Base-by-base conservation (phyloP, 139 green algal species). In the Tetratostichococcus sp. region DNA sequence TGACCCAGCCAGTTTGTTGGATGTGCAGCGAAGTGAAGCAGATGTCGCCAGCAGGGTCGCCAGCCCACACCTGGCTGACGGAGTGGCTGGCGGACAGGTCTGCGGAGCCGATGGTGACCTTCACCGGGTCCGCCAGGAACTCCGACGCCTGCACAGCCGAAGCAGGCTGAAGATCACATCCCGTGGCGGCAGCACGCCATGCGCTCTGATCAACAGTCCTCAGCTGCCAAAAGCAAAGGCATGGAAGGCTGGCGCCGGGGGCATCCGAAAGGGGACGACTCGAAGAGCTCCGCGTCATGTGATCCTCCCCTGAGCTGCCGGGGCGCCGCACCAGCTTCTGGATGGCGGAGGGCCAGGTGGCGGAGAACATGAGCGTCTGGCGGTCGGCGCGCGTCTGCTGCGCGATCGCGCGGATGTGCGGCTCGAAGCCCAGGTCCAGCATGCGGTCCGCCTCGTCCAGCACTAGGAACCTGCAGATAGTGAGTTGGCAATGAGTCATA, bases 321-420 rank as follows among this genome's bases (percentile, higher is more conserved):
- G 39, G 21, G 94, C 94, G 8, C 8, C 39, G 39, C 39, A 50
- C 39, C 70, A 99, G 88, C 82, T 93, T 89, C 83, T 94, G 87
- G 66, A 99, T 89, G 39, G 82, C 84, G 11, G 75, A 73, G 35
- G 95, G 95, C 93, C 94, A 99, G 2, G 95, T 99, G 75, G 95
- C 95, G 34, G 73, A 90, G 81, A 99, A 98, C 93, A 99, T 98
- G 71, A 97, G 85, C 17, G 95, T 99, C 79, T 98, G 94, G 1
- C 95, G 78, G 79, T 96, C 93, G 11, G 90, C 81, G 6, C 92
- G 83, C 4, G 87, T 92, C 50, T 81, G 43, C 57, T 62, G 28
- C 16, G 72, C 79, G 43, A 89, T 88, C 22, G 69, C 70, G 74
- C 89, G 81, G 78, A 97, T 96, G 75, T 94, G 84, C 30, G 91